phyloP scores from a whole-genome alignment of 345 rosid species.

The Ricinus communis region DNA sequence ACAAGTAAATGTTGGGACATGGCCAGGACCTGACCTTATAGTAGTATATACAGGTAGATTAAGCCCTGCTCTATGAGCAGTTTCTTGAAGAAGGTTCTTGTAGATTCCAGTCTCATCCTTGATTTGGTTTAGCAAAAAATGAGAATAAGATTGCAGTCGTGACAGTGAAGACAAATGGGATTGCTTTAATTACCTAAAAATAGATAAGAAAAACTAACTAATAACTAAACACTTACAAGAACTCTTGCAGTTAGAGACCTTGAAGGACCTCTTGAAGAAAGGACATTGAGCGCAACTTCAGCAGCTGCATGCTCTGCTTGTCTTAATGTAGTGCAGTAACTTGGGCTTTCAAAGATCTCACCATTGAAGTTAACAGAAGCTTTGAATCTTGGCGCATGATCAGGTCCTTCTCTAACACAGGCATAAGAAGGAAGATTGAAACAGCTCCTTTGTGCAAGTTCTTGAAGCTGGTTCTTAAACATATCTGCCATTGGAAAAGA shows the following conservation, averaged over 20 bases:
- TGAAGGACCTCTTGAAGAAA: conserved; percentile 62
- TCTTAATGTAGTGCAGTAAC: conserved; percentile 57
- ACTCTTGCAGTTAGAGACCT: conserved; percentile 65
- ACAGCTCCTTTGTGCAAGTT: conserved; percentile 80
- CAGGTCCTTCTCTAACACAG: conserved; percentile 71
- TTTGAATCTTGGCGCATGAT: conserved; percentile 82
- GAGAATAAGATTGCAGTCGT: no score
- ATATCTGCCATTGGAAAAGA: conserved; percentile 32
- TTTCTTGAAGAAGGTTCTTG: conserved; percentile 77
- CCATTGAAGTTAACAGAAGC: conserved; percentile 78
- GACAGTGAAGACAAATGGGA: no score
- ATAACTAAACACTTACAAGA: conserved; percentile 48
- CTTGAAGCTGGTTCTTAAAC: conserved; percentile 76
- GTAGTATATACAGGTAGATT: conserved; percentile 64
- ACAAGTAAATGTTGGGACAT: conserved; percentile 59
- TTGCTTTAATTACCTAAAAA: no score
- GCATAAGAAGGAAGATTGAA: conserved; percentile 73
- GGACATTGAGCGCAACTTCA: conserved; percentile 59
- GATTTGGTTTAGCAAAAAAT: neutral
- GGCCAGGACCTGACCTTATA: conserved; percentile 74
- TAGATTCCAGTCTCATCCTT: conserved; percentile 82
- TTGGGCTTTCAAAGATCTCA: conserved; percentile 62
- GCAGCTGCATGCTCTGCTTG: conserved; percentile 81
- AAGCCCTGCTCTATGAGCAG: conserved; percentile 73
- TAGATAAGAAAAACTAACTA: neutral